Evolutionary conservation across 495 filamentous ascomycete species (phyloP).

Genomic region (Friedmanniomyces simplex): DNA sequence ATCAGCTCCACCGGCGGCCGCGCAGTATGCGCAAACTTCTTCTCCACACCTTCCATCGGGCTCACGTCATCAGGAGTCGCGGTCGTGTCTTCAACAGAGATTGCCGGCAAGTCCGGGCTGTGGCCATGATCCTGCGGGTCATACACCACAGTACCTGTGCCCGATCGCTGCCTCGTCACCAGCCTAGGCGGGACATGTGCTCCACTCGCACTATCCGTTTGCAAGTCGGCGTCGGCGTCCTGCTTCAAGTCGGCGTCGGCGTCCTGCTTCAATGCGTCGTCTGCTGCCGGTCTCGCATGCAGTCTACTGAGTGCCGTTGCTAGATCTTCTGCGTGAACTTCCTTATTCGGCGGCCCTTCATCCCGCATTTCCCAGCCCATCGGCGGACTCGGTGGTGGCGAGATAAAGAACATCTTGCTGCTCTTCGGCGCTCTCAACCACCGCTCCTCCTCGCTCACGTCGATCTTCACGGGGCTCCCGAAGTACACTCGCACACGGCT

Average conservation of each 20-base stretch:
- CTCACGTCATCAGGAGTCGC: slow-evolving; percentile 41
- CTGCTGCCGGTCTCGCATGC: slow-evolving; percentile 34
- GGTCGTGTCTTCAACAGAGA: slow-evolving; percentile 84
- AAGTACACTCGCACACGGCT: slow-evolving; percentile 76
- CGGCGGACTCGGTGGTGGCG: slow-evolving; percentile 80
- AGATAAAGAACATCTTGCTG: slow-evolving; percentile 94
- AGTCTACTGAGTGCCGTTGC: slow-evolving; percentile 67
- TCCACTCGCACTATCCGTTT: slow-evolving; percentile 19
- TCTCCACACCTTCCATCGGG: slow-evolving; percentile 34
- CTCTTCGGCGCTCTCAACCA: slow-evolving; percentile 74
- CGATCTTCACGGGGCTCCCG: slow-evolving; percentile 61
- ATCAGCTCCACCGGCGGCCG: slow-evolving; percentile 90
- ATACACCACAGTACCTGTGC: slow-evolving; percentile 63
- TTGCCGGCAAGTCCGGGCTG: slow-evolving; percentile 71
- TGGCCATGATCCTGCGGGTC: slow-evolving; percentile 63
- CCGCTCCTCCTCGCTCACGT: slow-evolving; percentile 46
- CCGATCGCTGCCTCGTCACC: slow-evolving; percentile 41
- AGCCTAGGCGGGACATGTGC: slow-evolving; percentile 30
- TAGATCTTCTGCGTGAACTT: slow-evolving; percentile 83
- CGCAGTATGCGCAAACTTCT: slow-evolving; percentile 59
- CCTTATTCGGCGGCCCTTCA: slow-evolving; percentile 88
- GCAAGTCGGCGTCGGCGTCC: slow-evolving; percentile 34
- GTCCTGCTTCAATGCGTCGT: slow-evolving; percentile 20
- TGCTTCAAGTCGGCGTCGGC: slow-evolving; percentile 28
- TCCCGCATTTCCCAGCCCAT: slow-evolving; percentile 85